Evolutionary conservation across 805 yeast genomes (phyloP).

Genomic region (Lachancea thermotolerans): DNA sequence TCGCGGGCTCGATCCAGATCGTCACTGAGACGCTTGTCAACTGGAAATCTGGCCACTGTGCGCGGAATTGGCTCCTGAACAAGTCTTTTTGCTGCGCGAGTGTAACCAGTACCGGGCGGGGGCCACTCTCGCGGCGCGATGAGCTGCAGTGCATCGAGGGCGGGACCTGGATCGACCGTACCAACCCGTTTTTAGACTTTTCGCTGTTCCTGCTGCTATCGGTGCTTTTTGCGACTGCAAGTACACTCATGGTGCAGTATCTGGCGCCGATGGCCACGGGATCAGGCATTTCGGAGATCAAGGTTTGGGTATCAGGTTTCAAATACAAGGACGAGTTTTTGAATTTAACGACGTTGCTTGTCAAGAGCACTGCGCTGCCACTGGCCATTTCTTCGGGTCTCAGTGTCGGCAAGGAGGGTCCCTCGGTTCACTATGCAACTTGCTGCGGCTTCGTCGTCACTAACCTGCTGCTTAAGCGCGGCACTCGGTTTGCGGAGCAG

Average conservation of each 20-base stretch:
- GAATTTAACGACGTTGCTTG: conserved; percentile 59
- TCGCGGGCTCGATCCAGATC: conserved; percentile 77
- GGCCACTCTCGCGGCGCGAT: conserved; percentile 20
- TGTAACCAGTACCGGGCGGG: conserved; percentile 13
- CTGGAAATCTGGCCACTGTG: conserved; percentile 73
- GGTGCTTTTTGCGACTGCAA: conserved; percentile 49
- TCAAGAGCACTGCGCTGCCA: conserved; percentile 79
- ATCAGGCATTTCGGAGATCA: conserved; percentile 94
- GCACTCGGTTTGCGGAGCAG: conserved; percentile 28
- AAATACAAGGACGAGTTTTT: conserved; percentile 64
- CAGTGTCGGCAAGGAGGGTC: conserved; percentile 96
- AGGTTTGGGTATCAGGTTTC: conserved; percentile 90
- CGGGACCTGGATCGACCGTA: conserved; percentile 61
- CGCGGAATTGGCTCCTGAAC: conserved; percentile 60
- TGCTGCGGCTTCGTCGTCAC: conserved; percentile 87
- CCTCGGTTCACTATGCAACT: conserved; percentile 95
- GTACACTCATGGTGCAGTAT: conserved; percentile 61
- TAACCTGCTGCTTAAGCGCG: conserved; percentile 38
- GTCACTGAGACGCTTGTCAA: conserved; percentile 83
- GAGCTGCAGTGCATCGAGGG: conserved; percentile 43
- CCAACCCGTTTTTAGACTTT: conserved; percentile 42
- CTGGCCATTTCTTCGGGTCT: conserved; percentile 89
- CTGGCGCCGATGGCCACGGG: conserved; percentile 94
- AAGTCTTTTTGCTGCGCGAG: conserved; percentile 64
- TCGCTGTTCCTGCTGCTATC: conserved; percentile 53